A percentile compares a stretch with the other conserved stretches of the same genome.
These are phyloP conservation scores for Lenzites betulinus DNA, from an alignment of 768 basidiomycete genomes.

Conservation along the genomic window DNA sequence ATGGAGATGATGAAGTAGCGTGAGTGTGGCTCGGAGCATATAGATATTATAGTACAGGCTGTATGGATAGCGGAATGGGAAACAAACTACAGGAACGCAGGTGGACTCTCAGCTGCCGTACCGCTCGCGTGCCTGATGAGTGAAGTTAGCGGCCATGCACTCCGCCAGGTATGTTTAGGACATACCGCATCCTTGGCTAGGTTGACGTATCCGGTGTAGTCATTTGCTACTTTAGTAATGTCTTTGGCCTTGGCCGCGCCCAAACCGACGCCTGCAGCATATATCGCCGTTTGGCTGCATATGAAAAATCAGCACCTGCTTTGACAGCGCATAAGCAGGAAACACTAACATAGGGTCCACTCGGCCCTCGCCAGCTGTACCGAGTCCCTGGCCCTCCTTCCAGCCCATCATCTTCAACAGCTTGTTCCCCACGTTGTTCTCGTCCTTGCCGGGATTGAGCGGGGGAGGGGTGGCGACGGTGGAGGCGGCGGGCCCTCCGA, in stretches of 20 bases:
- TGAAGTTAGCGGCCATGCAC: not conserved
- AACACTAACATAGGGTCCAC: constrained; percentile 80
- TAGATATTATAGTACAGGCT: not conserved
- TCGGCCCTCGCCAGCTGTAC: constrained; percentile 78
- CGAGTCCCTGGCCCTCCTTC: constrained; percentile 88
- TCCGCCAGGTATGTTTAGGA: not conserved
- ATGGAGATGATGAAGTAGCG: too few relatives aligned
- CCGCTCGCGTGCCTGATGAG: constrained; percentile 37
- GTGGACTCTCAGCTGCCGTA: constrained; percentile 28
- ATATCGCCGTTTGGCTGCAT: constrained; percentile 77
- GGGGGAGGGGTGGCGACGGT: constrained; percentile 63
- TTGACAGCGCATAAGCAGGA: not conserved
- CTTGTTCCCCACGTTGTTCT: constrained; percentile 88
- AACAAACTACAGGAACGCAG: not conserved
- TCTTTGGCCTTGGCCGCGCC: constrained; percentile 93
- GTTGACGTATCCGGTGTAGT: constrained; percentile 32
- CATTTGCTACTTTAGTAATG: constrained; percentile 42
- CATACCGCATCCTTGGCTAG: constrained; percentile 34
- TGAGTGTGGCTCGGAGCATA: too few relatives aligned
- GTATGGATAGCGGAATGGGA: not conserved
- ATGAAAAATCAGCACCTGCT: not conserved
- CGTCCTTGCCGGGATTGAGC: constrained; percentile 75
- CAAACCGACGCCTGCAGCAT: constrained; percentile 84
- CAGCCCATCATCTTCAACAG: constrained; percentile 98
- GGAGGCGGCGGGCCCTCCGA: constrained; percentile 67